Evolutionary conservation across 202 grass and related monocot genomes (phyloP).

Genomic region (Elaeis oleifera): DNA sequence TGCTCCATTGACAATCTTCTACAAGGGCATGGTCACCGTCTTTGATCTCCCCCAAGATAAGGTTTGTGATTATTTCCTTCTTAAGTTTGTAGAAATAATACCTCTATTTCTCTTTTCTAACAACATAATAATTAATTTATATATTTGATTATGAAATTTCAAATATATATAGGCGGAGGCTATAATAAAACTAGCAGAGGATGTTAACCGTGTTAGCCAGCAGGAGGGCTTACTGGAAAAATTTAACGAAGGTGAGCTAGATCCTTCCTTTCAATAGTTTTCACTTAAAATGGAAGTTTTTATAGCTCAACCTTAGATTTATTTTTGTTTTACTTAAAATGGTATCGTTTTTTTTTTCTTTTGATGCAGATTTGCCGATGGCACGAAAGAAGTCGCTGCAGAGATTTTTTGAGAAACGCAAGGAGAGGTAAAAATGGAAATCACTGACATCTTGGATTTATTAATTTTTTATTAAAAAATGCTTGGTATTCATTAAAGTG

Average conservation of each 20-base stretch:
- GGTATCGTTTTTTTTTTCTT: no score
- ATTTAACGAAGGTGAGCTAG: neutral
- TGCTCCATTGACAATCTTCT: conserved; percentile 48
- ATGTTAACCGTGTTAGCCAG: neutral
- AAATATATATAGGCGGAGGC: conserved; percentile 23
- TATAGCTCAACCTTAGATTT: no score
- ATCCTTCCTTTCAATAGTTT: no score
- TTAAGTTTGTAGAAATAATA: neutral
- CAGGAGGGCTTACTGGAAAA: neutral
- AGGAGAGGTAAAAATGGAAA: conserved; percentile 5
- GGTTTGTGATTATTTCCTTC: conserved; percentile 7
- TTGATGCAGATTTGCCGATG: conserved; percentile 2
- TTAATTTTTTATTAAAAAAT: neutral
- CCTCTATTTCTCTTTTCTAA: no score
- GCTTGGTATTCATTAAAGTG: neutral
- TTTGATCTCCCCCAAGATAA: conserved; percentile 43
- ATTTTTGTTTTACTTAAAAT: no score
- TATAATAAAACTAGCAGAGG: conserved; percentile 32
- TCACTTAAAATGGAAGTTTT: no score
- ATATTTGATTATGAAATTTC: no score
- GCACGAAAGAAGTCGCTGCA: conserved; percentile 13
- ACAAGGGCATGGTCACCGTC: conserved; percentile 46
- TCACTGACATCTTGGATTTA: neutral
- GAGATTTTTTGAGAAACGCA: conserved; percentile 10
- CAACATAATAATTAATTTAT: no score